Base-by-base conservation (phyloP, 148 eudicot species). In the Polygonum maritimum region DNA sequence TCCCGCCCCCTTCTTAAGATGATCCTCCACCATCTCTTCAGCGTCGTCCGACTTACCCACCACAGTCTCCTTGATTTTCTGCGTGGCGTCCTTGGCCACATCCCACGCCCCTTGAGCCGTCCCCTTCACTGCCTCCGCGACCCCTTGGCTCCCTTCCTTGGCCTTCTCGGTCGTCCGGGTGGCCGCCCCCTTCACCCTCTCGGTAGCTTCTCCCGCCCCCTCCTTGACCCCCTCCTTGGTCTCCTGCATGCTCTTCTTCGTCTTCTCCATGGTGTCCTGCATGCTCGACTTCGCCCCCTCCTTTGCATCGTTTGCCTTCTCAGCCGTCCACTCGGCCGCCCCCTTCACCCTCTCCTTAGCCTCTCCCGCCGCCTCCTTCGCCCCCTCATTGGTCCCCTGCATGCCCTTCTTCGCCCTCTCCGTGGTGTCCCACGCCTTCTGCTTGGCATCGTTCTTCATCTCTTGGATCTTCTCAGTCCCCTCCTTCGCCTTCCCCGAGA, bases 41-140 rank as follows among this genome's bases (percentile, higher is more conserved):
- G 80, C 86, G 0, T 83, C 86, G 0, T 79, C 84, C 1, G 85
- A 79, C 62, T 81, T 88, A 31, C 98, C 95, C 0, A 86, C 97
- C 73, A 90, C 89, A n/a, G 88, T 86, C 82, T 92, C 92, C 71
- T 92, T 90, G 0, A 92, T 75, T 88, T 87, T 88, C 79, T 88
- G 84, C 0, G 82, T 73, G 1, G 96, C 82, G 47, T 73, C 92
- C 77, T 88, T 87, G 0, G 92, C 87, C 48, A 81, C 81, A 19
- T 78, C 93, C 91, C 82, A 82, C 44, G 83, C 87, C 38, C 75
- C 84, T 15, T 58, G 57, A 74, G 67, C 84, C 16, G 73, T 77
- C 5, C 70, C 78, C 47, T 76, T 35, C 4, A 44, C 44, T 36
- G 33, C 52, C 49, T 74, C 84, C 45, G 51, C 63, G 9, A 71